Conservation (phyloP, 106 monocot genomes). For the Apostasia ramifera region DNA sequence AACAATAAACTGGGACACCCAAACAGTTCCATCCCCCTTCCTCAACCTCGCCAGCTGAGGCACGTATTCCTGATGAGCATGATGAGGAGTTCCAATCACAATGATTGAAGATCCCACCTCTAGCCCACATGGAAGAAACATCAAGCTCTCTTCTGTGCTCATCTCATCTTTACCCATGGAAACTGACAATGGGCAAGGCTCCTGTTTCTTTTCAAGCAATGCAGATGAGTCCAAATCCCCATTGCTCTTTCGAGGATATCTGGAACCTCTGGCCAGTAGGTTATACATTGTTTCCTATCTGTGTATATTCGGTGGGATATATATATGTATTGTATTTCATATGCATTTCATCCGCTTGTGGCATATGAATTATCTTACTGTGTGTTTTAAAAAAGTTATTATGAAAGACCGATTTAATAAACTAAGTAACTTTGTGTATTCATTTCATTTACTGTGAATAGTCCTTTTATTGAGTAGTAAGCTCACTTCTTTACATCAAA, state of each 20-base stretch:
- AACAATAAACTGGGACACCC: slow-evolving; percentile 80
- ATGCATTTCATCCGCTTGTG: too few relatives aligned
- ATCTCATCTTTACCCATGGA: slow-evolving; percentile 19
- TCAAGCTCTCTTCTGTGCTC: slow-evolving; percentile 23
- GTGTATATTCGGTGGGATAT: too few relatives aligned
- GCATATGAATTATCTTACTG: too few relatives aligned
- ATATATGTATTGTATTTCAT: too few relatives aligned
- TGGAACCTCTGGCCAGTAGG: too few relatives aligned
- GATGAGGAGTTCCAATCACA: slow-evolving; percentile 64
- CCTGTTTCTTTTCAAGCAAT: slow-evolving; percentile 16
- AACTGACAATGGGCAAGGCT: slow-evolving; percentile 55
- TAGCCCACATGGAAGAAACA: slow-evolving; percentile 76
- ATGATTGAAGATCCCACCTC: slow-evolving; percentile 64
- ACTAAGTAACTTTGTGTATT: too few relatives aligned
- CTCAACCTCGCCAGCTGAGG: slow-evolving; percentile 35
- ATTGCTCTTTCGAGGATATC: slow-evolving; percentile 62
- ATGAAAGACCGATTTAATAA: too few relatives aligned
- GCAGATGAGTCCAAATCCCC: slow-evolving; percentile 3
- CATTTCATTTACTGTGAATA: too few relatives aligned
- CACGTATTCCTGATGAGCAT: slow-evolving; percentile 50
- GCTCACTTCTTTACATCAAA: too few relatives aligned
- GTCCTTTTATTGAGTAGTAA: too few relatives aligned
- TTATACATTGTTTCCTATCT: too few relatives aligned
- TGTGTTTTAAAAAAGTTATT: too few relatives aligned
- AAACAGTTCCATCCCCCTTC: slow-evolving; percentile 38